Evolutionary conservation across 2,329 filamentous ascomycete species (phyloP), one percentile per base, ranked within the genome.

Genomic region (Aspergillus caelatus): DNA sequence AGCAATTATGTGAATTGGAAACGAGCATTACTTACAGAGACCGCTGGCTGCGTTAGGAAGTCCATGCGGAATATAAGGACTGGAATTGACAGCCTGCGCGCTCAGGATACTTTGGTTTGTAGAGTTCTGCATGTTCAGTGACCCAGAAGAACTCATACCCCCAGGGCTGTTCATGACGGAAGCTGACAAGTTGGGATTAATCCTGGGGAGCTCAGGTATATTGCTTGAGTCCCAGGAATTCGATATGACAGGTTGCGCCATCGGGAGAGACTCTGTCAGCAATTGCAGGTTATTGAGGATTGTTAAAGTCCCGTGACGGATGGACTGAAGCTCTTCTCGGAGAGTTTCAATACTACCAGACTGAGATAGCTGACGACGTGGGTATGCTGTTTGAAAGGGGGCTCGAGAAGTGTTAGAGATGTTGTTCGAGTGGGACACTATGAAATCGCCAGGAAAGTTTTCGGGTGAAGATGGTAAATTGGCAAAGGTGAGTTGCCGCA

Each of bases 271-370:
- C 28, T 62, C 57, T 30, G 48, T 56, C 28, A 57, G 30, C 32
- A 54, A 30, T 32, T 54, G 58, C 36, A 61, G 36, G 58, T 36
- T 53, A 10, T 48, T 55, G 19, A 63, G 45, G 46, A 61, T 61
- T 9, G 34, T 56, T 11, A 50, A 16, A 21, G 61, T 56, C 32
- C 48, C 62, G 32, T 64, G 26, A 16, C 58, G 53, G 56, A 64
- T 62, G 34, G 50, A 23, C 30, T 59, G 59, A 16, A 64, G 60
- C 46, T 64, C 62, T 50, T 54, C 41, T 34, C 55, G 48, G n/a
- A 64, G 36, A 12, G 60, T 56, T 14, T 61, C 50, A 39, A 64
- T 48, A 32, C 30, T 62, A 34, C 57, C 41, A 52, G 58, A 45
- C 46, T 57, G 59, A 30, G 48, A 5, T 57, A 50, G 32, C 28